Evolutionary conservation across 768 basidiomycete species (phyloP).

Genomic region (Paxillus ammoniavirescens): DNA sequence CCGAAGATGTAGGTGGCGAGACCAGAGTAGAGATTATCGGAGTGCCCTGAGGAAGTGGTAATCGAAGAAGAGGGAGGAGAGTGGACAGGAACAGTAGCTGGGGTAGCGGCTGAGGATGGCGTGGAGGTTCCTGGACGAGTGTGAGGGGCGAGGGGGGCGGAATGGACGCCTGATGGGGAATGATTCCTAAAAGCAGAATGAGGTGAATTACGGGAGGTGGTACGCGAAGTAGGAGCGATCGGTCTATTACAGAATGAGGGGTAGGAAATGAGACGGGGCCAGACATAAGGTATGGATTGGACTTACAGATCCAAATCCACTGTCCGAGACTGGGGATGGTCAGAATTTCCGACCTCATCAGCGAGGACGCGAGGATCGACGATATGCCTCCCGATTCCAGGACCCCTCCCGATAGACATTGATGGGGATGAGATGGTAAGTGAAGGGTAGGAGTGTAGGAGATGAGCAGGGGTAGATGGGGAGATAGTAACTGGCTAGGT

Average conservation of each 20-base stretch:
- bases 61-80: neutral
- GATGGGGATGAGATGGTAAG: neutral
- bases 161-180: neutral
- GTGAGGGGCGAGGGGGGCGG: neutral
- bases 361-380: constrained; percentile 28
- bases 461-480: neutral
- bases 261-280: neutral
- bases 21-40: constrained; percentile 37
- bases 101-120: neutral
- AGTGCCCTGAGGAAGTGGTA: neutral
- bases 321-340: neutral
- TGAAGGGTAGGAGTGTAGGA: neutral
- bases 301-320: constrained; percentile 3
- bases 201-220: neutral
- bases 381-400: constrained; percentile 25
- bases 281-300: neutral
- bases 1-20: constrained; percentile 46
- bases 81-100: neutral
- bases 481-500: neutral
- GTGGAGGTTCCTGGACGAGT: neutral
- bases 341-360: constrained; percentile 21
- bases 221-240: neutral
- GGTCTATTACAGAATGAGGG: neutral
- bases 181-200: neutral
- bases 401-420: neutral